Evolutionary conservation across 2,329 filamentous ascomycete species (phyloP).

Genomic region (Didymella sp.): DNA sequence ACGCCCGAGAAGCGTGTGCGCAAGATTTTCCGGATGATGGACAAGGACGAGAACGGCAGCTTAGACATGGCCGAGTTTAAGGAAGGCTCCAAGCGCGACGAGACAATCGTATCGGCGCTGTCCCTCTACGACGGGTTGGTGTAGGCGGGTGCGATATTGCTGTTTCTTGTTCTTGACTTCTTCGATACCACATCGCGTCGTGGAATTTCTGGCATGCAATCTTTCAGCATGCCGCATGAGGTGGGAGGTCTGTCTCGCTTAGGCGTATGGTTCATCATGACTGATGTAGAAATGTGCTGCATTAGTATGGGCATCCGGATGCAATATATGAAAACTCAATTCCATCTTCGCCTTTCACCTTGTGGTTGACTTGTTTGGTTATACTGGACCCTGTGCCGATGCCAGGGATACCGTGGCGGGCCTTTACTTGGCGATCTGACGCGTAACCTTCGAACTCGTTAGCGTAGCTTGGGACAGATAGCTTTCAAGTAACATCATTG

Average conservation of each 20-base stretch:
- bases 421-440: constrained; percentile 16
- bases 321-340: constrained; percentile 18
- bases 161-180: constrained; percentile 42
- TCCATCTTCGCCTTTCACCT: background rate
- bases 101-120: constrained; percentile 96
- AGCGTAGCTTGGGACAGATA: constrained; percentile 32
- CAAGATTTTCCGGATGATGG: constrained; percentile 99
- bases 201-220: constrained; percentile 40
- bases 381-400: background rate
- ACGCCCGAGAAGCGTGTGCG: constrained; percentile 96
- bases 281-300: constrained; percentile 44
- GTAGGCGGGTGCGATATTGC: constrained; percentile 53
- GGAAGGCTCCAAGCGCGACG: constrained; percentile 97
- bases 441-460: constrained; percentile 27
- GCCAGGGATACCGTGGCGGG: constrained; percentile 8
- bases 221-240: constrained; percentile 42
- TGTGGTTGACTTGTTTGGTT: background rate
- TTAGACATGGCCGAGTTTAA: constrained; percentile 98
- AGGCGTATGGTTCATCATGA: constrained; percentile 43
- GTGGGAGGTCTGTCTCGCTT: constrained; percentile 41
- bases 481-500: constrained; percentile 32
- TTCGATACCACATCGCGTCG: constrained; percentile 52
- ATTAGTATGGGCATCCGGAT: constrained; percentile 15
- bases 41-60: constrained; percentile 98
- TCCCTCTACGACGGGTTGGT: constrained; percentile 97